These are phyloP conservation scores for Solanum verrucosum DNA, from an alignment of 257 asterid species.

Conservation along the genomic window DNA sequence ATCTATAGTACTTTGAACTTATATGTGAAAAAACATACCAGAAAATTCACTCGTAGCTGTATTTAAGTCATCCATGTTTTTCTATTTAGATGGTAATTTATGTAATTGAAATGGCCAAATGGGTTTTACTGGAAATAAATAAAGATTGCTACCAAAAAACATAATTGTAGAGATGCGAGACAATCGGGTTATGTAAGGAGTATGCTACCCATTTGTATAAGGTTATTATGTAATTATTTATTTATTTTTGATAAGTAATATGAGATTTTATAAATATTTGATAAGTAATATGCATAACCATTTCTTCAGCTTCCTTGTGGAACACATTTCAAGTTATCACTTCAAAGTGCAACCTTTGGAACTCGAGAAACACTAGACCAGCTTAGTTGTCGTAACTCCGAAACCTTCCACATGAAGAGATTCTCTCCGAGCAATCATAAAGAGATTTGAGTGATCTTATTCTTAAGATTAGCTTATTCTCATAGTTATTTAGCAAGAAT, in stretches of 20 bases:
- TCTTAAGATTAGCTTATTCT: neutral
- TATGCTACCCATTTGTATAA: neutral
- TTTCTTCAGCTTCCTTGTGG: neutral
- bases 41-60: neutral
- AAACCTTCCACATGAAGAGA: neutral
- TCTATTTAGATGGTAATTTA: neutral
- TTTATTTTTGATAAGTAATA: neutral
- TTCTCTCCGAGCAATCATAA: neutral
- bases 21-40: neutral
- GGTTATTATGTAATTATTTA: neutral
- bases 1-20: neutral
- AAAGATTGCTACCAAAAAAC: neutral
- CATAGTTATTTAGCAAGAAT: neutral
- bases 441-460: neutral
- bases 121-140: neutral
- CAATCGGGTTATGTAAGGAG: neutral
- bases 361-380: neutral
- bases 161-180: neutral
- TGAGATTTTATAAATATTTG: neutral
- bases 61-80: neutral
- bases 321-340: neutral
- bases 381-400: neutral
- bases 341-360: neutral
- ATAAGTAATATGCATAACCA: too few relatives aligned
- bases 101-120: neutral